Percentiles rank a stretch among this genome's conserved stretches.
Conservation (phyloP, 345 rosid species). For the Hibiscus tridactylites region DNA sequence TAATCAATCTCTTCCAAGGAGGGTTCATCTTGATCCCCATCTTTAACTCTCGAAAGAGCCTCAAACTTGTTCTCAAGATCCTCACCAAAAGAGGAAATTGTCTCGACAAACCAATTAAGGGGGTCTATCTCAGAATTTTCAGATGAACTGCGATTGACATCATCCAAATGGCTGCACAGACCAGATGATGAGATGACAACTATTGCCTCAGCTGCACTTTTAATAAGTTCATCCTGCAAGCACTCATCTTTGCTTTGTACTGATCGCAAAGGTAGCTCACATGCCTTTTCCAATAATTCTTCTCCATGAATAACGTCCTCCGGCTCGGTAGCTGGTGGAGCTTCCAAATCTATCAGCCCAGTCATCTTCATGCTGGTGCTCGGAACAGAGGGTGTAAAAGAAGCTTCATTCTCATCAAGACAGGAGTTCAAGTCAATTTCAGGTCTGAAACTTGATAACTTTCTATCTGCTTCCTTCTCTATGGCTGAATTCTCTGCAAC, state of each 20-base stretch:
- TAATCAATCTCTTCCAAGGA: slow-evolving; percentile 53
- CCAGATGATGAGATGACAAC: slow-evolving; percentile 52
- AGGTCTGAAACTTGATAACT: slow-evolving; percentile 28
- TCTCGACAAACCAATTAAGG: slow-evolving; percentile 76
- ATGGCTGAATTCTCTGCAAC: slow-evolving; percentile 24
- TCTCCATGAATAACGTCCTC: slow-evolving; percentile 39
- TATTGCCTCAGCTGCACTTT: slow-evolving; percentile 70
- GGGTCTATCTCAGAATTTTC: slow-evolving; percentile 35
- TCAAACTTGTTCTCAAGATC: slow-evolving; percentile 39
- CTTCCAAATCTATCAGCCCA: slow-evolving; percentile 70
- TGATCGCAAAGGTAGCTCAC: slow-evolving; percentile 20
- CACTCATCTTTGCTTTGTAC: slow-evolving; percentile 23
- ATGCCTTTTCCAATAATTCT: slow-evolving; percentile 23
- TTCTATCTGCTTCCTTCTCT: slow-evolving; percentile 31
- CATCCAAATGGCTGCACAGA: slow-evolving; percentile 19
- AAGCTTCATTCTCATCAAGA: slow-evolving; percentile 55
- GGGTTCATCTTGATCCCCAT: slow-evolving; percentile 27
- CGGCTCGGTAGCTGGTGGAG: slow-evolving; percentile 41
- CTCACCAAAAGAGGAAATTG: slow-evolving; percentile 45
- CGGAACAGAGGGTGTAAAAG: slow-evolving; percentile 24
- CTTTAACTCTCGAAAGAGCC: slow-evolving; percentile 23
- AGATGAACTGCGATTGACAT: slow-evolving; percentile 20
- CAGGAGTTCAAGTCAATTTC: slow-evolving; percentile 67
- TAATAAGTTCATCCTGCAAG: slow-evolving; percentile 37
- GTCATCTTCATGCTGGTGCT: slow-evolving; percentile 28